phyloP scores from a whole-genome alignment of 768 basidiomycete genomes.

The Trametes elegans region DNA sequence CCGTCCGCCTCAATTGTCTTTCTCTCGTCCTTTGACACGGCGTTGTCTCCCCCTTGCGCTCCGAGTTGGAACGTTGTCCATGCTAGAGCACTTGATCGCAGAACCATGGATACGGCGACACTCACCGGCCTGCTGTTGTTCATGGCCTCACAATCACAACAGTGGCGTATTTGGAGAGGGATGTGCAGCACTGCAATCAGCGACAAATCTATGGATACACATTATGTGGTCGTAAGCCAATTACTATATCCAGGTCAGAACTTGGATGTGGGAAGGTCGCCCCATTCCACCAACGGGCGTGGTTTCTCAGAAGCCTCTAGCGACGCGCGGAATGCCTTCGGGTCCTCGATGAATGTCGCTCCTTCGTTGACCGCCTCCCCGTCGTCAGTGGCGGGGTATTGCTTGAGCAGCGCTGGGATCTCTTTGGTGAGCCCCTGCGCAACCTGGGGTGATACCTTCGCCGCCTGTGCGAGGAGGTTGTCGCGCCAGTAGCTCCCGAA shows the following conservation, averaged over 20 bases:
- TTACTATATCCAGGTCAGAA: slow-evolving; percentile 39
- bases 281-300: slow-evolving; percentile 71
- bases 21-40: background rate
- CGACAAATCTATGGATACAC: background rate
- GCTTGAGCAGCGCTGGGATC: slow-evolving; percentile 55
- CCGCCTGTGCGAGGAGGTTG: slow-evolving; percentile 39
- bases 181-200: too few relatives aligned
- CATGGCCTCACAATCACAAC: too few relatives aligned
- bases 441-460: slow-evolving; percentile 35
- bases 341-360: slow-evolving; percentile 64
- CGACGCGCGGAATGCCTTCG: slow-evolving; percentile 60
- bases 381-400: slow-evolving; percentile 55
- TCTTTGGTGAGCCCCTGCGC: slow-evolving; percentile 46
- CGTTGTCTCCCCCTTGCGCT: too few relatives aligned
- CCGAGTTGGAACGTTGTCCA: too few relatives aligned
- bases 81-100: too few relatives aligned
- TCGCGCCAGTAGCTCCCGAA: slow-evolving; percentile 65
- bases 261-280: slow-evolving; percentile 62
- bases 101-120: too few relatives aligned
- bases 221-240: background rate
- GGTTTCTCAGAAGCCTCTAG: slow-evolving; percentile 55
- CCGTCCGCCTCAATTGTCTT: slow-evolving; percentile 12
- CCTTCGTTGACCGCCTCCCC: slow-evolving; percentile 39
- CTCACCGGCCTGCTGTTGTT: too few relatives aligned
- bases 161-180: too few relatives aligned